These are phyloP conservation scores for Argentina anserina DNA, from an alignment of 306 rosid species.

Conservation along the genomic window DNA sequence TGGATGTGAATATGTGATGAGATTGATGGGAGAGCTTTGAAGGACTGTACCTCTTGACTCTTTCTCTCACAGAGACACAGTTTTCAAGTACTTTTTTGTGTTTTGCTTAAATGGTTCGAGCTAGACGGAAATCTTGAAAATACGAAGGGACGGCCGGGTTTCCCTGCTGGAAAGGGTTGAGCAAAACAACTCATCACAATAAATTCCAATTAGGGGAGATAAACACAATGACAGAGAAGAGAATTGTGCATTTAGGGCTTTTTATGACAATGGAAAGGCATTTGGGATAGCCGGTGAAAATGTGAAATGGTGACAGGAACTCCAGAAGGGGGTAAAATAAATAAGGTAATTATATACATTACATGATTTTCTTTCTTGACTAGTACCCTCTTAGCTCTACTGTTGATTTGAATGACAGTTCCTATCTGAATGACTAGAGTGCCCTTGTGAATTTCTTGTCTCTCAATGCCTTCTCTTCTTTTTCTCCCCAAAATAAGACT, in stretches of 20 bases:
- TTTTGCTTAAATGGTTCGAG: conserved; percentile 33
- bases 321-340: conserved; percentile 34
- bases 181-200: conserved; percentile 30
- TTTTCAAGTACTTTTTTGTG: background rate
- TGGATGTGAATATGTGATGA: conserved; percentile 43
- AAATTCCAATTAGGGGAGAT: conserved; percentile 21
- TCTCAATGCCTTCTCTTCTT: background rate
- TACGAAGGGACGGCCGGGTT: too few species aligned
- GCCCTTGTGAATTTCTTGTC: conserved; percentile 32
- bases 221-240: conserved; percentile 12
- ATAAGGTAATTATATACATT: conserved; percentile 29
- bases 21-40: conserved; percentile 61
- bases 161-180: conserved; percentile 49
- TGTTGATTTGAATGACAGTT: conserved; percentile 67
- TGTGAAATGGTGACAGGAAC: conserved; percentile 52
- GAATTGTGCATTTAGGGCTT: conserved; percentile 32
- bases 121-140: conserved; percentile 24
- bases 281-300: conserved; percentile 35
- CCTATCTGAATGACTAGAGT: conserved; percentile 43
- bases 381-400: background rate
- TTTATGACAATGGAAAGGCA: conserved; percentile 31
- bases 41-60: conserved; percentile 44
- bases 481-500: conserved; percentile 23
- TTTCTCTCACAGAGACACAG: conserved; percentile 19
- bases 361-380: conserved; percentile 58